Evolutionary conservation across 1,284 basidiomycete genomes (phyloP), one percentile per base, ranked within the genome.

Genomic region (Laetiporus sulphureus): DNA sequence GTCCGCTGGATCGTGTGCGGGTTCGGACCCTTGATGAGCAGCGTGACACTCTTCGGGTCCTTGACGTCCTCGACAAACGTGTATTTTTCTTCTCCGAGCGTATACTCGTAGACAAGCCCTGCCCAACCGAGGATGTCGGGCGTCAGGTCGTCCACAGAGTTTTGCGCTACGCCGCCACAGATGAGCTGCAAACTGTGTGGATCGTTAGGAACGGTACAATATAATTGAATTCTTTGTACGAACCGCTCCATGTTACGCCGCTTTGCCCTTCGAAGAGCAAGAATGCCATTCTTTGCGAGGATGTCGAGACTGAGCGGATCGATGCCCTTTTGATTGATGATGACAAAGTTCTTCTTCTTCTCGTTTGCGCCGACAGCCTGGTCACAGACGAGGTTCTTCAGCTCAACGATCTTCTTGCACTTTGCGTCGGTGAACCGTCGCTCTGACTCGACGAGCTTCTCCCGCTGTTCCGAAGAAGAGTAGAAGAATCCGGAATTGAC

Each of bases 401-500:
- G 78, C 58, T 96, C 94, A 47, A 99, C 83, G 51, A 99, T 95
- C 69, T 99, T 99, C 67, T 83, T 87, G 48, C 97, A 81, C 65
- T 96, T 96, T 43, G 81, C 86, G 62, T 99, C 96, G 36, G 95
- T 88, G 61, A 95, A 95, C 46, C 82, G 79, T 42, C 96, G 81
- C 63, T 99, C 96, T 3, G 92, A 93, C 67, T 99, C 96, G 47
- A 99, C 93, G 11, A 99, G 83, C 71, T 98, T 99, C 68, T 99
- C 95, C 31, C 96, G 83, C 67, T 99, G 96, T 60, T 98, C 96
- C 11, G 96, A 89, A 2, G 92, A 94, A 3, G 93, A 97, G 69
- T 99, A 99, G 77, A 98, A 99, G 79, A 99, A 99, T 16, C 93
- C 84, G 36, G 96, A 98, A 73, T 99, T 99, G 63, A 99, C 91